Evolutionary conservation across 768 basidiomycete species (phyloP).

Genomic region (Tricholomella constricta): DNA sequence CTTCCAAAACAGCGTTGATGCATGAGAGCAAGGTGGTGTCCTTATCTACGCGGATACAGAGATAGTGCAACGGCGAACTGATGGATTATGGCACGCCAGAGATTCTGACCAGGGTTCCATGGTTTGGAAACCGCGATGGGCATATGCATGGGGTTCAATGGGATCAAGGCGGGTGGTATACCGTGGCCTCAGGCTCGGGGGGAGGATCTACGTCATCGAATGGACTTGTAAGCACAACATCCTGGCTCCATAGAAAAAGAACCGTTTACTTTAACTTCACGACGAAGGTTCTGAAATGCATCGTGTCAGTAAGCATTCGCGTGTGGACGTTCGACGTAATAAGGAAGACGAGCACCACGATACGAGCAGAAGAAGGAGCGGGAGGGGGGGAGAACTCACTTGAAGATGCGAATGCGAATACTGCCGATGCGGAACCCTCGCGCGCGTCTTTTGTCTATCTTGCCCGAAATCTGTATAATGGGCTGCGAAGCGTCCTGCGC

Average conservation of each 20-base stretch:
- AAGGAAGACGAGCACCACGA: background rate
- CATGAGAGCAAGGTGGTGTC: no score
- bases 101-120: background rate
- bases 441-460: constrained; percentile 15
- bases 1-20: no score
- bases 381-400: constrained; percentile 9
- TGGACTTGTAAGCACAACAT: background rate
- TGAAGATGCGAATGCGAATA: constrained; percentile 21
- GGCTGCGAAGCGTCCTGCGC: constrained; percentile 5
- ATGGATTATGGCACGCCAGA: background rate
- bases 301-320: background rate
- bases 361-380: background rate
- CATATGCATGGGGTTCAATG: background rate
- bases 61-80: background rate
- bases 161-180: background rate
- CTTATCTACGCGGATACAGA: constrained; percentile 9
- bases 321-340: constrained; percentile 6
- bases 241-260: constrained; percentile 1
- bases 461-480: constrained; percentile 12
- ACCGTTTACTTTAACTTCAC: constrained; percentile 20
- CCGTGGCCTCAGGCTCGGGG: no score
- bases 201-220: constrained; percentile 5
- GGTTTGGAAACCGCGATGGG: background rate
- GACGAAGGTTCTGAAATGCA: constrained; percentile 16
- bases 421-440: constrained; percentile 18